Evolutionary conservation across 306 rosid genomes (phyloP), one percentile per base, ranked within the genome.

Genomic region (Rosa rugosa): DNA sequence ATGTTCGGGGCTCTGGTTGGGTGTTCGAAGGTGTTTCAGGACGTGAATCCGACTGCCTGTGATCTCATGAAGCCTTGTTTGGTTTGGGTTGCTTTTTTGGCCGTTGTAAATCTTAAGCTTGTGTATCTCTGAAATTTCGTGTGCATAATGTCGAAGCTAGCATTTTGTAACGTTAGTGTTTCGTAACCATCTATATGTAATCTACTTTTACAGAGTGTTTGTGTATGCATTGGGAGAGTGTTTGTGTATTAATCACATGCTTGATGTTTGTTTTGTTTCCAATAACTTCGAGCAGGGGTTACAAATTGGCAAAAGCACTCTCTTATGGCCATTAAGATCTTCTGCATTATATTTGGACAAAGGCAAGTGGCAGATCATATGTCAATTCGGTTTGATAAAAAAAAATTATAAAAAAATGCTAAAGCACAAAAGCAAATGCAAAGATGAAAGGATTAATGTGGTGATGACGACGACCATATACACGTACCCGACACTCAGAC

Each of bases 31-130:
- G 10, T 77, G 14, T 91, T 84, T 49, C 73, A 77, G 71, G 63
- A 75, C 44, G 78, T 88, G 22, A 91, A 83, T 76, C 74, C 85
- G 5, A 57, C 68, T 0, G 89, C 94, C 0, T 72, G 80, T 44
- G 82, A 79, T 72, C 77, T 93, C 60, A 47, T 78, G 4, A 89
- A 84, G 80, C 93, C 94, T 6, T 87, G 89, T 80, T 71, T 93
- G 79, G 93, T 88, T 0, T 91, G 82, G 84, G 77, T 75, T 31
- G 93, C 86, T 27, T 87, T 91, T 75, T 82, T 91, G 34, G 84
- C 80, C n/a, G 38, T 87, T 65, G 89, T 88, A 60, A 91, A 89
- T 85, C 81, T 93, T 6, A 89, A 83, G 70, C 90, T 92, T 2
- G 51, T 78, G 74, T 87, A 60, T 73, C 22, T 69, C n/a, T 89